Percentiles rank a stretch among this genome's conserved stretches.
These are phyloP conservation scores for Amylostereum chailletii DNA, from an alignment of 1,284 basidiomycete species.

Conservation along the genomic window DNA sequence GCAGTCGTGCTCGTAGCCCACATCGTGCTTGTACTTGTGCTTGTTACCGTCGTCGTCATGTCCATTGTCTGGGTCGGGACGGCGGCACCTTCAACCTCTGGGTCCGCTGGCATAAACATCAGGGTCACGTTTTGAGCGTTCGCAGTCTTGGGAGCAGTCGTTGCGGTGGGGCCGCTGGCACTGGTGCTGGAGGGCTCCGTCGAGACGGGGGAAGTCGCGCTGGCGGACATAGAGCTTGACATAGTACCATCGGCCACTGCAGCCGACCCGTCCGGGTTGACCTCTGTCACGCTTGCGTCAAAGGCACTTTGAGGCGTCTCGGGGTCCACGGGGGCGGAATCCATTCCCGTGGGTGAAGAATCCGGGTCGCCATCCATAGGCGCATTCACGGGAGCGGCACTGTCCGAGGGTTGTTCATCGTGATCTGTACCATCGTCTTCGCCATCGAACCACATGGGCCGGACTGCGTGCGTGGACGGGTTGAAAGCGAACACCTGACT, in stretches of 20 bases:
- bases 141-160: slow-evolving; percentile 8
- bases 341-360: neutral
- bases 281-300: slow-evolving; percentile 10
- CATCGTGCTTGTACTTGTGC: slow-evolving; percentile 7
- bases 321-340: slow-evolving; percentile 5
- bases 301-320: slow-evolving; percentile 7
- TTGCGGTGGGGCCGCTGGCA: slow-evolving; percentile 5
- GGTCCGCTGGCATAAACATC: neutral
- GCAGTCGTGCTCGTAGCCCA: slow-evolving; percentile 17
- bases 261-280: slow-evolving; percentile 9
- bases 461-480: slow-evolving; percentile 33
- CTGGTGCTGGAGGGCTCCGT: slow-evolving; percentile 6
- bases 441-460: slow-evolving; percentile 41
- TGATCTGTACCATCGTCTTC: slow-evolving; percentile 14
- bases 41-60: neutral
- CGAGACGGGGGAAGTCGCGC: slow-evolving; percentile 1
- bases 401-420: neutral
- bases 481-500: slow-evolving; percentile 58
- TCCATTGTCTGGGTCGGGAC: neutral
- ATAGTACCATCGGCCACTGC: neutral
- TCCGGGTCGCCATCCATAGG: slow-evolving; percentile 1
- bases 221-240: slow-evolving; percentile 11
- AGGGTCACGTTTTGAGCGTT: slow-evolving; percentile 3
- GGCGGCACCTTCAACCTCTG: neutral
- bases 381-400: slow-evolving; percentile 3